A percentile compares a stretch with the other conserved stretches of the same genome.
phyloP scores from a whole-genome alignment of 805 yeast species.

The Candida railenensis region DNA sequence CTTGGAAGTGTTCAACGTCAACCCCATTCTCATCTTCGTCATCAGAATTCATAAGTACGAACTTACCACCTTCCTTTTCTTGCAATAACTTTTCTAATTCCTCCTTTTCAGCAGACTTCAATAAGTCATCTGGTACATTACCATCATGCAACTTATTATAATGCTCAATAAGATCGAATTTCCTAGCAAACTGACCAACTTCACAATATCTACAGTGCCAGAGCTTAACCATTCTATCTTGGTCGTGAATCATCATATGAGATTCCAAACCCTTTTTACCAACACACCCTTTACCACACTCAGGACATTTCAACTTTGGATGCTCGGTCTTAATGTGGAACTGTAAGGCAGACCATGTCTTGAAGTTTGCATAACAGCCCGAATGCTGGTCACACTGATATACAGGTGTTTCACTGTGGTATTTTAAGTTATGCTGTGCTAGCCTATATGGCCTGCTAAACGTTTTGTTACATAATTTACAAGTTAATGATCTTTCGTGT shows the following conservation, averaged over 20 bases:
- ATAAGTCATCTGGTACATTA: constrained; percentile 31
- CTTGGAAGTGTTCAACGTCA: not conserved
- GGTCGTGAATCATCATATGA: constrained; percentile 72
- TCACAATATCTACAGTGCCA: constrained; percentile 69
- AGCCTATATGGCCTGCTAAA: constrained; percentile 67
- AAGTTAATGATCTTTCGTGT: constrained; percentile 57
- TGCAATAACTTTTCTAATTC: constrained; percentile 19
- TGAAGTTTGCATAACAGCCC: constrained; percentile 59
- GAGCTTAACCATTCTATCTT: constrained; percentile 44
- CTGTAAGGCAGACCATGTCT: constrained; percentile 73
- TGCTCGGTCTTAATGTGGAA: constrained; percentile 71
- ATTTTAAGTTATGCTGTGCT: constrained; percentile 61
- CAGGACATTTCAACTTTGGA: constrained; percentile 60
- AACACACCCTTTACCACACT: constrained; percentile 71
- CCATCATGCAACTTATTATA: constrained; percentile 49
- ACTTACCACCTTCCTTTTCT: constrained; percentile 8
- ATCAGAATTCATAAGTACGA: constrained; percentile 6
- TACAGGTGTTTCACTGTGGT: constrained; percentile 56
- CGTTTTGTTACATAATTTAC: constrained; percentile 61
- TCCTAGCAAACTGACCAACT: constrained; percentile 49
- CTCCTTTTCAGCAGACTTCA: constrained; percentile 21
- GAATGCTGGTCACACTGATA: constrained; percentile 58
- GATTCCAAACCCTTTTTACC: constrained; percentile 67
- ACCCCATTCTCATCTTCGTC: constrained; percentile 9
- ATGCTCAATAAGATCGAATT: constrained; percentile 57